Evolutionary conservation across 1,139 yeast species (phyloP).

Genomic region (Hemisphaericaspora subhashii): DNA sequence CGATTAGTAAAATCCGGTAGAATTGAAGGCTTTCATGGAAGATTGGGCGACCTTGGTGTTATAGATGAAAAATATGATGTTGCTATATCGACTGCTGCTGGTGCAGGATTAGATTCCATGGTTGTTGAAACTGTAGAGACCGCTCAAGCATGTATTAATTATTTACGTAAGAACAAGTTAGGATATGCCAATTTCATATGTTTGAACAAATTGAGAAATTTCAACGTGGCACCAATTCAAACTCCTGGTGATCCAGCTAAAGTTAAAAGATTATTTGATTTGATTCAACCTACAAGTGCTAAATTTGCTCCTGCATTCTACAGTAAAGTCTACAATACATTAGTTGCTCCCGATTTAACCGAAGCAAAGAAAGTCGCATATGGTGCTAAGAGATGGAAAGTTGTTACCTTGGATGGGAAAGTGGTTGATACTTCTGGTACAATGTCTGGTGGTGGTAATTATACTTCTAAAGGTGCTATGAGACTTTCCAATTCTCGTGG

Average conservation of each 20-base stretch:
- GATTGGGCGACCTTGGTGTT: slow-evolving; percentile 86
- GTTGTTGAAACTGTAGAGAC: slow-evolving; percentile 94
- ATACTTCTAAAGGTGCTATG: slow-evolving; percentile 67
- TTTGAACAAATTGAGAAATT: slow-evolving; percentile 68
- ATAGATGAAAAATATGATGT: slow-evolving; percentile 88
- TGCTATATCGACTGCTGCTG: slow-evolving; percentile 94
- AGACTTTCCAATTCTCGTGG: slow-evolving; percentile 37
- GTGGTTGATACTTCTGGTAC: slow-evolving; percentile 95
- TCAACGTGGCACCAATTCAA: slow-evolving; percentile 57
- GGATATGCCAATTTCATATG: slow-evolving; percentile 92
- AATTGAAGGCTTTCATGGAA: slow-evolving; percentile 81
- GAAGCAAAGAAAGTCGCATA: slow-evolving; percentile 90
- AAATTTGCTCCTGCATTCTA: slow-evolving; percentile 87
- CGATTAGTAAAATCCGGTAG: slow-evolving; percentile 80
- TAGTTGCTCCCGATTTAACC: slow-evolving; percentile 75
- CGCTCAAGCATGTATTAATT: slow-evolving; percentile 89
- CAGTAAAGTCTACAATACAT: slow-evolving; percentile 80
- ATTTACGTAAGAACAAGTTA: slow-evolving; percentile 75
- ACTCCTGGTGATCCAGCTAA: slow-evolving; percentile 69
- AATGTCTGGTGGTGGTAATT: slow-evolving; percentile 93
- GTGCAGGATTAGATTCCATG: slow-evolving; percentile 86
- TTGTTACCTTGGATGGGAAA: slow-evolving; percentile 91
- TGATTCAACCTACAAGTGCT: slow-evolving; percentile 65
- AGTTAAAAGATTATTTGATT: slow-evolving; percentile 81
- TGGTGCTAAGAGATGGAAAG: slow-evolving; percentile 78